Percentiles rank a stretch among this genome's conserved stretches.
phyloP scores from a whole-genome alignment of 2,329 filamentous ascomycete genomes.

The Didymella segeticola region DNA sequence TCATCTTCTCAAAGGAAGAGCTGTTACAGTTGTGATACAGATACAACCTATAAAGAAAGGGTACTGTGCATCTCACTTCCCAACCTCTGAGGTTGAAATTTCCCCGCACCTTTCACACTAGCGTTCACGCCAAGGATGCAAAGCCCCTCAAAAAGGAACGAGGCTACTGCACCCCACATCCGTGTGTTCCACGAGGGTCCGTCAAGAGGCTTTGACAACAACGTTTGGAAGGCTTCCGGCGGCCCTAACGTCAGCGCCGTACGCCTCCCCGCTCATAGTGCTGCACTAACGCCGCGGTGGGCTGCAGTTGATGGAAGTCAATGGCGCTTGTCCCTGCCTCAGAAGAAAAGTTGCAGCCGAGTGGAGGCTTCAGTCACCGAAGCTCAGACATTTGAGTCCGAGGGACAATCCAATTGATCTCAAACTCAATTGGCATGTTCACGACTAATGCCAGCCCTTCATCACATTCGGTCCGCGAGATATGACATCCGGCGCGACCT shows the following conservation, averaged over 20 bases:
- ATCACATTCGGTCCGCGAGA: neutral
- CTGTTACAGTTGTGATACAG: neutral
- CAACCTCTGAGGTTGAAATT: conserved; percentile 5
- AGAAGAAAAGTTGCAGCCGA: neutral
- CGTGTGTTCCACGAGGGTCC: conserved; percentile 32
- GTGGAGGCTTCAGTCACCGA: neutral
- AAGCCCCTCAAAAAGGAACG: conserved; percentile 25
- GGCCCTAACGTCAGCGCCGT: conserved; percentile 26
- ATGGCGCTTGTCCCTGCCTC: conserved; percentile 11
- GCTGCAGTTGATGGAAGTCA: conserved; percentile 17
- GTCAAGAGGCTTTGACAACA: conserved; percentile 15
- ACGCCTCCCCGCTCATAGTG: conserved; percentile 25
- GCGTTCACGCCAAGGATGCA: conserved; percentile 30
- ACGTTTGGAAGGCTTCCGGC: conserved; percentile 4
- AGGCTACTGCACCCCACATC: conserved; percentile 46
- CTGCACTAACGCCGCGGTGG: conserved; percentile 15
- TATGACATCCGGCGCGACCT: neutral
- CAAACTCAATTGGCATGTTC: neutral
- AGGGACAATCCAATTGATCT: neutral
- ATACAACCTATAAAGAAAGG: neutral
- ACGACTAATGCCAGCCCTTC: neutral
- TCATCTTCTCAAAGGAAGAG: neutral
- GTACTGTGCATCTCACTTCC: neutral
- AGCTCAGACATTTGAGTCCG: neutral
- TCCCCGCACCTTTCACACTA: conserved; percentile 33